A percentile compares a stretch with the other conserved stretches of the same genome.
phyloP scores from a whole-genome alignment of 345 rosid species.

The Noccaea bulbosa region DNA sequence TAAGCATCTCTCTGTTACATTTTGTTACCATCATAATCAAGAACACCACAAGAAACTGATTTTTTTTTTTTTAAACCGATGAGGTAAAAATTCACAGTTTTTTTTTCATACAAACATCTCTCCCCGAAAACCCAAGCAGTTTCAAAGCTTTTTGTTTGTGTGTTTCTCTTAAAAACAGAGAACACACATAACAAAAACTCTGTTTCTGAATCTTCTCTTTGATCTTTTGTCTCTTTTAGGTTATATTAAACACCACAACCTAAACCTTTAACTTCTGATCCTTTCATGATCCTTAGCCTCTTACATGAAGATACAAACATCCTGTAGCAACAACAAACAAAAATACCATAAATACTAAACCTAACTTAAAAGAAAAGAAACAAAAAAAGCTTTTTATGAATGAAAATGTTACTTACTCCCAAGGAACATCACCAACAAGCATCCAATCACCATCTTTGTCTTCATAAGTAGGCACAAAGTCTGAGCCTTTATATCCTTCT shows the following conservation, averaged over 20 bases:
- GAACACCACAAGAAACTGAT: slow-evolving; percentile 35
- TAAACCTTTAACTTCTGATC: slow-evolving; percentile 82
- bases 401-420: slow-evolving; percentile 50
- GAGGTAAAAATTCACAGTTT: slow-evolving; percentile 30
- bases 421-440: slow-evolving; percentile 91
- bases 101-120: slow-evolving; percentile 13
- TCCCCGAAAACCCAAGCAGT: slow-evolving; percentile 57
- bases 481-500: slow-evolving; percentile 87
- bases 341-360: slow-evolving; percentile 17
- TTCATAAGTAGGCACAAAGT: slow-evolving; percentile 77
- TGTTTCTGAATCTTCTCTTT: slow-evolving; percentile 37
- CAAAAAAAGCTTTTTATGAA: not conserved
- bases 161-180: slow-evolving; percentile 24
- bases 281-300: slow-evolving; percentile 89
- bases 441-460: slow-evolving; percentile 94
- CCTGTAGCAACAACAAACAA: slow-evolving; percentile 48
- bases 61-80: slow-evolving; percentile 18
- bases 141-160: slow-evolving; percentile 9
- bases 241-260: slow-evolving; percentile 59
- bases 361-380: not conserved
- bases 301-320: slow-evolving; percentile 92
- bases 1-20: slow-evolving; percentile 38
- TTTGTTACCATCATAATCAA: slow-evolving; percentile 37
- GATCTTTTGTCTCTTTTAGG: slow-evolving; percentile 6
- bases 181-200: not conserved